phyloP scores from a whole-genome alignment of 257 asterid genomes.

The Solanum corneliomulleri region DNA sequence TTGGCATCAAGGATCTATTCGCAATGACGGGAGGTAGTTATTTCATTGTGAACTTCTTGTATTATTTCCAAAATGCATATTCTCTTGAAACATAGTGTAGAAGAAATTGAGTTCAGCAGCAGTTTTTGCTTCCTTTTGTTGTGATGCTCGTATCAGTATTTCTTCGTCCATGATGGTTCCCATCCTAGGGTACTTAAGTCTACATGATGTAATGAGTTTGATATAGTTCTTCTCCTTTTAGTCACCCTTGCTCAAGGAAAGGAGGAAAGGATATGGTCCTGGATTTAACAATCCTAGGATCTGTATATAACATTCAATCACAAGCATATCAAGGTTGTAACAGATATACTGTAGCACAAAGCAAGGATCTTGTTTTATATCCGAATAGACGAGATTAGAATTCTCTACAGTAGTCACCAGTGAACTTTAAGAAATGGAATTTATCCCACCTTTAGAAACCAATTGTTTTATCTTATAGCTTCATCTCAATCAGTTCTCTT shows the following conservation, averaged over 20 bases:
- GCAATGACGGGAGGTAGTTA: slow-evolving; percentile 79
- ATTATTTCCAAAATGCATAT: neutral
- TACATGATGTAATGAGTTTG: neutral
- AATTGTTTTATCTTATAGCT: neutral
- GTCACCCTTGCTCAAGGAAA: neutral
- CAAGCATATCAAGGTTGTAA: neutral
- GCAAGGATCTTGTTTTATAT: neutral
- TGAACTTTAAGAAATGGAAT: neutral
- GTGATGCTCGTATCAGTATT: neutral
- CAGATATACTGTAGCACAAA: neutral
- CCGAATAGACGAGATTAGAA: neutral
- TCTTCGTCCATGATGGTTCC: neutral
- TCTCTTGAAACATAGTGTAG: neutral
- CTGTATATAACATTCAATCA: neutral
- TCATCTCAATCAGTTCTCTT: neutral
- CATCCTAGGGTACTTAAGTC: neutral
- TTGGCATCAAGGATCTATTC: slow-evolving; percentile 84
- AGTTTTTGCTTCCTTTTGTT: neutral
- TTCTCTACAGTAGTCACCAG: neutral
- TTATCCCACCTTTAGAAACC: neutral
- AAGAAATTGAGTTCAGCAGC: neutral
- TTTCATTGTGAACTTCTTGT: neutral
- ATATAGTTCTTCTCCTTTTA: neutral
- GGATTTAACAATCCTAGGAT: neutral
- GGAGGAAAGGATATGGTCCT: neutral